Conservation (phyloP, 2,329 filamentous ascomycete species). For the Leptosphaerulina australis region DNA sequence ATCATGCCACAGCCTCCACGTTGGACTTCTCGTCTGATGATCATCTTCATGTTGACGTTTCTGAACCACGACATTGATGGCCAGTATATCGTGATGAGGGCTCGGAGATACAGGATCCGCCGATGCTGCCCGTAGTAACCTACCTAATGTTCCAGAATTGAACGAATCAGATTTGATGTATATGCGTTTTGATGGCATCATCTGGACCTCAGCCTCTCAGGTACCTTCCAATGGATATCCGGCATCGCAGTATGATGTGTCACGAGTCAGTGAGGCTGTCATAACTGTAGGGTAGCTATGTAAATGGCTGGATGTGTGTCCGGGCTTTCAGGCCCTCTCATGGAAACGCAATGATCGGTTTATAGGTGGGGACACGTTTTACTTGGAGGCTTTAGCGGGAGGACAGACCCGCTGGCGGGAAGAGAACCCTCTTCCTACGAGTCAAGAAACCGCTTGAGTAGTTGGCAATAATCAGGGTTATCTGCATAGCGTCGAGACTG, state of each 20-base stretch:
- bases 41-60: neutral
- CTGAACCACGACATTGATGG: neutral
- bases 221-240: constrained; percentile 3
- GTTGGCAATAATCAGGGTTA: neutral
- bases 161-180: neutral
- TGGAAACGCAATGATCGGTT: constrained; percentile 10
- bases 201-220: neutral
- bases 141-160: neutral
- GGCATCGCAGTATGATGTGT: neutral
- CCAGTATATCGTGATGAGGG: neutral
- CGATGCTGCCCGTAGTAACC: neutral
- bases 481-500: neutral
- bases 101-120: neutral
- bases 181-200: neutral
- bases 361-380: constrained; percentile 9
- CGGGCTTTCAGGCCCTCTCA: neutral
- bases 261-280: neutral
- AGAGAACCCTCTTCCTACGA: neutral
- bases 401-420: constrained; percentile 15
- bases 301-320: constrained; percentile 5
- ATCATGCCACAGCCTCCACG: neutral
- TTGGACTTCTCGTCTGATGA: neutral
- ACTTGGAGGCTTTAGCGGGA: constrained; percentile 8
- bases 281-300: neutral
- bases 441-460: neutral